These are phyloP conservation scores for Termitomyces sp. DNA, from an alignment of 768 basidiomycete species.

Conservation along the genomic window DNA sequence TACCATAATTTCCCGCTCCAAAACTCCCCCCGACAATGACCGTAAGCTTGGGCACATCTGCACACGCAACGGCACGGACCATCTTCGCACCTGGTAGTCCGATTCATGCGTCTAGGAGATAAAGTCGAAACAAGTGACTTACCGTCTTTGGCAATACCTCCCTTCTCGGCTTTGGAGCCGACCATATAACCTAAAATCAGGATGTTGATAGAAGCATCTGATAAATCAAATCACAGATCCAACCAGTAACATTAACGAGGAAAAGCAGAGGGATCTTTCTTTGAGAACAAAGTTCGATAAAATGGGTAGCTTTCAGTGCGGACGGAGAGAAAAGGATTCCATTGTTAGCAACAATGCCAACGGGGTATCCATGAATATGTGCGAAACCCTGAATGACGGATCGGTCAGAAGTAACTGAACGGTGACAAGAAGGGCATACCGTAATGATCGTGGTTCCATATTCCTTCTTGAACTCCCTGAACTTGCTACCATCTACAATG, in stretches of 20 bases:
- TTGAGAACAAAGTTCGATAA: constrained; percentile 92
- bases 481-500: constrained; percentile 85
- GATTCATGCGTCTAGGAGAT: not conserved
- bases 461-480: constrained; percentile 95
- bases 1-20: constrained; percentile 93
- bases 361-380: constrained; percentile 80
- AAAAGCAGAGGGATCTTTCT: constrained; percentile 86
- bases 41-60: constrained; percentile 91
- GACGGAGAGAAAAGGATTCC: constrained; percentile 94
- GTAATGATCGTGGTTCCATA: constrained; percentile 90
- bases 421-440: constrained; percentile 30
- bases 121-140: not conserved
- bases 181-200: constrained; percentile 77
- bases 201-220: not conserved
- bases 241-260: constrained; percentile 91
- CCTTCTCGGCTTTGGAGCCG: constrained; percentile 89
- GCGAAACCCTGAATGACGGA: constrained; percentile 64
- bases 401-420: not conserved
- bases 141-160: constrained; percentile 93
- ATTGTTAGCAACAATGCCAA: constrained; percentile 92
- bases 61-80: constrained; percentile 92
- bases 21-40: constrained; percentile 92
- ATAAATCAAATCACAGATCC: not conserved
- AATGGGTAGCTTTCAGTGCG: constrained; percentile 91
- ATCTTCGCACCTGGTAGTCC: constrained; percentile 70